Evolutionary conservation across 768 basidiomycete species (phyloP).

Genomic region (Rhodotorula babjevae): DNA sequence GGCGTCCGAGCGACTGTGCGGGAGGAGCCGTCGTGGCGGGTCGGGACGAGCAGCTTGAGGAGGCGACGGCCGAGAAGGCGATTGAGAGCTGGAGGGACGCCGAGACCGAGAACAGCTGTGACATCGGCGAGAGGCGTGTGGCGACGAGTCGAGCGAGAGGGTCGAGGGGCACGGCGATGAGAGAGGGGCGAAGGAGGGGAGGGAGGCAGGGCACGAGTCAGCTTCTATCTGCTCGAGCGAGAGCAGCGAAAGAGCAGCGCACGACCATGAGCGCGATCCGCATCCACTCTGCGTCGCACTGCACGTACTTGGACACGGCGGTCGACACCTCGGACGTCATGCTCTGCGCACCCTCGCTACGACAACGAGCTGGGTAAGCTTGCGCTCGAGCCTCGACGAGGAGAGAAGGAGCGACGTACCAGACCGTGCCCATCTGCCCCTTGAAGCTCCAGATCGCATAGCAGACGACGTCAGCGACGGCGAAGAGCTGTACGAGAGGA

Average conservation of each 20-base stretch:
- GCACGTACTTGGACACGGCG: background rate
- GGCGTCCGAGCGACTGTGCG: slow-evolving; percentile 5
- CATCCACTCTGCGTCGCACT: background rate
- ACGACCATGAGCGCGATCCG: background rate
- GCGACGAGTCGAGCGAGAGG: no score
- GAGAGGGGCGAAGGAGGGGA: no score
- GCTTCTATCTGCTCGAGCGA: no score
- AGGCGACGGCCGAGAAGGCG: slow-evolving; percentile 1
- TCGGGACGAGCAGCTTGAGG: background rate
- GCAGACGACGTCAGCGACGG: background rate
- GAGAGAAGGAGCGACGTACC: background rate
- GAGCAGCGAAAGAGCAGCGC: background rate
- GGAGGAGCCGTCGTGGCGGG: background rate
- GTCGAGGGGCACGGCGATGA: background rate
- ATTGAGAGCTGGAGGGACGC: slow-evolving; percentile 12
- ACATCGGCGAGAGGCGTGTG: no score
- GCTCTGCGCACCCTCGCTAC: background rate
- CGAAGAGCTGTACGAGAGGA: background rate
- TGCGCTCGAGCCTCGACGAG: no score
- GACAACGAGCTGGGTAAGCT: background rate
- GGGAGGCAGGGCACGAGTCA: background rate
- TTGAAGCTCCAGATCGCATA: background rate
- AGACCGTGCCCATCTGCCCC: background rate
- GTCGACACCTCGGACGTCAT: background rate
- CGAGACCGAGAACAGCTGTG: slow-evolving; percentile 9